Evolutionary conservation across 2,329 filamentous ascomycete genomes (phyloP), one percentile per base, ranked within the genome.

Genomic region (Fusarium phyllophilum): DNA sequence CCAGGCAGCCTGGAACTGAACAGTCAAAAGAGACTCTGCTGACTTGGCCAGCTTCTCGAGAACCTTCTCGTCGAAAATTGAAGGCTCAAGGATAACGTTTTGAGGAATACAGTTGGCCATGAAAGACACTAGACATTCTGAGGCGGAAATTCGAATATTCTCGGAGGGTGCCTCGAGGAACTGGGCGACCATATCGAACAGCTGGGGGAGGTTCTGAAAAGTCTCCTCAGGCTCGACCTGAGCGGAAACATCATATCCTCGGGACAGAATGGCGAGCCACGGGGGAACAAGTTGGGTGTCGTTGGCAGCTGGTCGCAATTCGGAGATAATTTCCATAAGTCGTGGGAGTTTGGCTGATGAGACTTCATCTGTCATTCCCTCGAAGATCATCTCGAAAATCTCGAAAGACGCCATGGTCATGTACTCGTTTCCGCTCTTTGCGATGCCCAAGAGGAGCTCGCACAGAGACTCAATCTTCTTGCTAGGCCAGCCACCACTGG

Each of bases 321-420:
- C 95, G 18, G 93, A 92, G 75, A 99, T 97, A 59, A 96, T 95
- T 73, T 97, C 95, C 78, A 98, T 89, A 18, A 99, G 88, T 64
- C 94, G 90, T 6, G 95, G 95, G 18, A 99, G 88, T 84, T 98
- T 99, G 2, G 94, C 90, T 6, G 95, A 97, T 1, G 95, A 94
- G 55, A 95, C 88, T 75, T 97, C 94, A 75, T 95, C 93, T 22
- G 91, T 89, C 92, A 99, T 95, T 13, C 95, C 93, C 77, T 93
- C 92, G 75, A 99, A 98, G 49, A 98, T 97, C 81, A 97, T 93
- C 82, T 99, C 96, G 78, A 99, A 99, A 8, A 98, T 96, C 75
- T 98, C 96, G 78, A 99, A 98, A 0, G 95, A 93, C 17, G 94
- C 93, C 92, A 98, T 97, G 38, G 95, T 97, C 86, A 99, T 92